Conservation (phyloP, 1,284 basidiomycete species). For the Ceratobasidium theobromae region DNA sequence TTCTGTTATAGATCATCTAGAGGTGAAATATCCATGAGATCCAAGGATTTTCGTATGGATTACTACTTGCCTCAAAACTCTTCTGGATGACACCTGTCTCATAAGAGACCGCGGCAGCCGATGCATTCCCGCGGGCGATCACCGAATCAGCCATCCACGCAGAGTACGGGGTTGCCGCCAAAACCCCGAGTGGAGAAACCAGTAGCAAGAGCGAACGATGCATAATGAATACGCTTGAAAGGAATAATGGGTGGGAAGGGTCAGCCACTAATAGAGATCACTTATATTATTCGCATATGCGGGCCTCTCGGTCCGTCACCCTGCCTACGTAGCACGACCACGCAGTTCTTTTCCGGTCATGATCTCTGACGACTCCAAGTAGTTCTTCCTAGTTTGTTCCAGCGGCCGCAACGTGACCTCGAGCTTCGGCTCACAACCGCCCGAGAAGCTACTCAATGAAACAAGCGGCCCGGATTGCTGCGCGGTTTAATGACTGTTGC, state of each 20-base stretch:
- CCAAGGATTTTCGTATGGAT: neutral
- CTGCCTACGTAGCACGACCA: slow-evolving; percentile 14
- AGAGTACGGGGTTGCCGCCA: slow-evolving; percentile 14
- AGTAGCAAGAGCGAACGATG: slow-evolving; percentile 3
- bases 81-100: slow-evolving; percentile 28
- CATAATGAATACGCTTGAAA: neutral
- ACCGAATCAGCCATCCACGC: slow-evolving; percentile 31
- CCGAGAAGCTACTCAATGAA: neutral
- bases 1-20: slow-evolving; percentile 29
- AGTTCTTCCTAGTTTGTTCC: neutral
- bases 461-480: slow-evolving; percentile 28
- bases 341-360: slow-evolving; percentile 2
- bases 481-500: too few relatives aligned
- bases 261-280: neutral
- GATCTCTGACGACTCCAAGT: neutral
- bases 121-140: slow-evolving; percentile 16
- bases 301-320: slow-evolving; percentile 6
- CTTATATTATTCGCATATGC: slow-evolving; percentile 29
- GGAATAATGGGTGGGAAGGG: neutral
- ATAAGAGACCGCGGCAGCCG: slow-evolving; percentile 12
- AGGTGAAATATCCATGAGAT: neutral
- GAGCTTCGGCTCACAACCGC: neutral
- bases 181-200: neutral
- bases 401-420: neutral
- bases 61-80: slow-evolving; percentile 24